These are phyloP conservation scores for Neltuma alba DNA, from an alignment of 306 rosid genomes.

Conservation along the genomic window DNA sequence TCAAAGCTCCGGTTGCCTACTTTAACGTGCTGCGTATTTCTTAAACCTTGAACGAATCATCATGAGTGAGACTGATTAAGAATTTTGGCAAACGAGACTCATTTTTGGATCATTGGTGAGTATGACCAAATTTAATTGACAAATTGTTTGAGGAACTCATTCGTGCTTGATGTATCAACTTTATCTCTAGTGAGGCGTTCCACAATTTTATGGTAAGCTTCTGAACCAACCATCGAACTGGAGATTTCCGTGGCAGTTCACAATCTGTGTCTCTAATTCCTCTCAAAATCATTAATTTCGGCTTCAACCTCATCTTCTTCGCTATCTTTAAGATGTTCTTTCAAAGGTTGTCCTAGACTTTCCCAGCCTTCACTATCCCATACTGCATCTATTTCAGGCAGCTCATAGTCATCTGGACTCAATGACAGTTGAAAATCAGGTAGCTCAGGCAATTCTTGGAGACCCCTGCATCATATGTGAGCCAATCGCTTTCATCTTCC, in stretches of 20 bases:
- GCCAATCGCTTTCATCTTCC: conserved; percentile 7
- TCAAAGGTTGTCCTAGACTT: conserved; percentile 63
- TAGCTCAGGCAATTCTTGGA: conserved; percentile 78
- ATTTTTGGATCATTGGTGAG: neutral
- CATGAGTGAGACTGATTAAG: neutral
- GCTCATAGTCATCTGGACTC: conserved; percentile 81
- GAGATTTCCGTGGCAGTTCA: neutral
- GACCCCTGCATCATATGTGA: conserved; percentile 57
- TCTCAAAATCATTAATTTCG: too few relatives aligned
- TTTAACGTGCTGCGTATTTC: neutral
- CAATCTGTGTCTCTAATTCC: neutral
- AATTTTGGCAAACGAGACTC: neutral
- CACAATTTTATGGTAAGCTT: neutral
- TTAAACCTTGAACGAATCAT: neutral
- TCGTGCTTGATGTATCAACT: neutral
- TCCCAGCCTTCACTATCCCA: conserved; percentile 79
- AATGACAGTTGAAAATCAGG: conserved; percentile 91
- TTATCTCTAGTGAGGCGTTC: neutral
- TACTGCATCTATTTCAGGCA: conserved; percentile 74
- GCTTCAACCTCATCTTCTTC: conserved; percentile 59
- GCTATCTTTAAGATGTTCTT: conserved; percentile 73
- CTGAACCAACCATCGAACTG: neutral
- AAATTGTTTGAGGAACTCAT: neutral
- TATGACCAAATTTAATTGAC: neutral
- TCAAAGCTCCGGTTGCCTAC: neutral